A percentile compares a stretch with the other conserved stretches of the same genome.
Evolutionary conservation across 164 flowering plant genomes (phyloP).

Genomic region (Pachysandra terminalis): DNA sequence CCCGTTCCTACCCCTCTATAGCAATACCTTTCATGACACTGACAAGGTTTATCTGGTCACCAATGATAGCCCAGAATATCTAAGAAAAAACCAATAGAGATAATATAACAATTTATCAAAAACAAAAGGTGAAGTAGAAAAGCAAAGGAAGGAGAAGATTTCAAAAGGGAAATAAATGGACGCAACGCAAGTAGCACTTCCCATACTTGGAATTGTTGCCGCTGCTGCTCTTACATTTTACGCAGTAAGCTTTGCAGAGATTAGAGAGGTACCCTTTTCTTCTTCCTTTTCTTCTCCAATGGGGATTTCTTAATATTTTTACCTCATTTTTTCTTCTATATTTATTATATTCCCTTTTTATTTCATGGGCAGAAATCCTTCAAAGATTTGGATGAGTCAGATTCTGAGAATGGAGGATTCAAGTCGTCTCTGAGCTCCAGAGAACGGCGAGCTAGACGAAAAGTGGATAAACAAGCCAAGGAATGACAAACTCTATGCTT

Average conservation of each 20-base stretch:
- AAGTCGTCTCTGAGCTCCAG: constrained; percentile 50
- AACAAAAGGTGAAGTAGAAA: not conserved
- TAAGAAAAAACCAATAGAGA: no score
- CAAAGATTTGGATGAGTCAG: constrained; percentile 48
- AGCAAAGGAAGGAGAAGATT: not conserved
- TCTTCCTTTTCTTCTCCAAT: no score
- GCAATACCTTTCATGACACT: no score
- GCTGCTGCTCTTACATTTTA: constrained; percentile 74
- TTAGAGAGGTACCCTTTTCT: constrained; percentile 54
- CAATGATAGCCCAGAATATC: not conserved
- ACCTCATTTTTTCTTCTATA: not conserved
- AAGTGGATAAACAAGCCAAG: constrained; percentile 37
- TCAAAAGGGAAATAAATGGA: constrained; percentile 17
- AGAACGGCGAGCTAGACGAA: constrained; percentile 50
- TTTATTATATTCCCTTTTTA: no score
- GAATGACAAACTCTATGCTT: constrained; percentile 3
- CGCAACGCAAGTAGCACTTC: constrained; percentile 49
- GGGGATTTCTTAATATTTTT: not conserved
- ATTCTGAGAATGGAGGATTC: constrained; percentile 34
- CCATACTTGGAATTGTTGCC: constrained; percentile 58
- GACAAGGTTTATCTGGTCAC: not conserved
- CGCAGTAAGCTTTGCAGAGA: constrained; percentile 70
- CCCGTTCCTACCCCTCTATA: no score
- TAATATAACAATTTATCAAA: no score
- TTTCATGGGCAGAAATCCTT: constrained; percentile 53